Conservation (phyloP, 169 alveolate species). For the Eimeria brunetti region DNA sequence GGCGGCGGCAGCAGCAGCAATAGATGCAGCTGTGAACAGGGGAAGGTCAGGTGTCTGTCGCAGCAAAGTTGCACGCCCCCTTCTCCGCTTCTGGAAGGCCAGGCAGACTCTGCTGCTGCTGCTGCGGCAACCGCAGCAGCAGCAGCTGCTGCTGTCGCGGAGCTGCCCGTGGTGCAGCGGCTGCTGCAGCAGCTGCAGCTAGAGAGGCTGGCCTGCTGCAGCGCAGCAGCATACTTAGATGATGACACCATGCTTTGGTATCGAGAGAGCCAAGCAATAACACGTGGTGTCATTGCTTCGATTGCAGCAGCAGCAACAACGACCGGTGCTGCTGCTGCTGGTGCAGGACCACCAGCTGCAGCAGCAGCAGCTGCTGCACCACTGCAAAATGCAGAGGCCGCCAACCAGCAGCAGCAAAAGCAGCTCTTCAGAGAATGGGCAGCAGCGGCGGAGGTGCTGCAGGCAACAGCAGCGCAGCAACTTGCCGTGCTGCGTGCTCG, state of each 20-base stretch:
- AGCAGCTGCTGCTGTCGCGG: constrained; percentile 29
- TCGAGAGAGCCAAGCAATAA: constrained; percentile 22
- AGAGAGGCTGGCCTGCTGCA: constrained; percentile 42
- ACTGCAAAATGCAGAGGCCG: not conserved
- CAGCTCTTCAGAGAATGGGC: constrained; percentile 16
- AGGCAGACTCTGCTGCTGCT: constrained; percentile 7
- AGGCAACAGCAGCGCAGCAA: constrained; percentile 9
- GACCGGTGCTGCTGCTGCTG: not conserved
- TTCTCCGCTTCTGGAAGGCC: not conserved
- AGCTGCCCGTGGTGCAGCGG: constrained; percentile 36
- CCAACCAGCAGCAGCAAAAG: constrained; percentile 11
- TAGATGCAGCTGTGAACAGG: constrained; percentile 22
- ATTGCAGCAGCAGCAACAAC: constrained; percentile 28
- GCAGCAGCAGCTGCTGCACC: not conserved
- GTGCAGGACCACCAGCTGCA: not conserved
- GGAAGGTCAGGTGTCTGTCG: not conserved
- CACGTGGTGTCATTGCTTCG: constrained; percentile 20
- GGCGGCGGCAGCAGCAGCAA: constrained; percentile 54
- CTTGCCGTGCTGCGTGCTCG: constrained; percentile 33
- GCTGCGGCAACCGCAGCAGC: constrained; percentile 24
- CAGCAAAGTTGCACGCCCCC: not conserved
- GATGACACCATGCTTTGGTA: constrained; percentile 22
- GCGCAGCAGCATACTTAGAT: constrained; percentile 11
- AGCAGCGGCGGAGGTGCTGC: constrained; percentile 6
- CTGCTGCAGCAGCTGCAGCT: constrained; percentile 63